Conservation (phyloP, 148 eudicot species). For the Rhododendron simsii region DNA sequence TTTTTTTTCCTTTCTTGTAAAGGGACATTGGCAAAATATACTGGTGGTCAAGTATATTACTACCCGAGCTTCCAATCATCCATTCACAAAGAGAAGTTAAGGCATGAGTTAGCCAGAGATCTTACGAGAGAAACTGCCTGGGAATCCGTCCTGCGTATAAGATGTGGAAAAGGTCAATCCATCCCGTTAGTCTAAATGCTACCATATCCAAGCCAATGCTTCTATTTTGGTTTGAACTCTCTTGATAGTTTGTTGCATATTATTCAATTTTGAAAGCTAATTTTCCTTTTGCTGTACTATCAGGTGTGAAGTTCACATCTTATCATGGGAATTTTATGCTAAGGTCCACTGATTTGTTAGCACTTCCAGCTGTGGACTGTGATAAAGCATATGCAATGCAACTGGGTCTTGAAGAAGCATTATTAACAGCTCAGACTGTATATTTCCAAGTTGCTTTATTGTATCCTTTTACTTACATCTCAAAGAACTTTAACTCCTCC, state of each 20-base stretch:
- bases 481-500: neutral
- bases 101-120: conserved; percentile 84
- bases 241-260: neutral
- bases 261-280: neutral
- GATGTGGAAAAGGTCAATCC: conserved; percentile 92
- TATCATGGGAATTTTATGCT: conserved; percentile 99
- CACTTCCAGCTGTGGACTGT: conserved; percentile 98
- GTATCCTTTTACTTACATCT: conserved; percentile 59
- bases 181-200: neutral
- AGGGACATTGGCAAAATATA: conserved; percentile 95
- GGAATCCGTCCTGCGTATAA: conserved; percentile 96
- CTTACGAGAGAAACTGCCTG: conserved; percentile 98
- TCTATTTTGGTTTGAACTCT: neutral
- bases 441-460: conserved; percentile 95
- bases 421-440: conserved; percentile 64
- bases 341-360: conserved; percentile 90
- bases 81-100: conserved; percentile 73
- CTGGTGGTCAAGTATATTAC: conserved; percentile 89
- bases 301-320: conserved; percentile 86
- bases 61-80: conserved; percentile 77
- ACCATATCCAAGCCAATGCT: conserved; percentile 4
- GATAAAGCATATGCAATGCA: conserved; percentile 95
- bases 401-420: conserved; percentile 83
- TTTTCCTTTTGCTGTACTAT: conserved; percentile 8
- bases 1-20: conserved; percentile 6